Evolutionary conservation across 2,329 filamentous ascomycete species (phyloP), one percentile per base, ranked within the genome.

Genomic region (Scortechinia acanthostroma): DNA sequence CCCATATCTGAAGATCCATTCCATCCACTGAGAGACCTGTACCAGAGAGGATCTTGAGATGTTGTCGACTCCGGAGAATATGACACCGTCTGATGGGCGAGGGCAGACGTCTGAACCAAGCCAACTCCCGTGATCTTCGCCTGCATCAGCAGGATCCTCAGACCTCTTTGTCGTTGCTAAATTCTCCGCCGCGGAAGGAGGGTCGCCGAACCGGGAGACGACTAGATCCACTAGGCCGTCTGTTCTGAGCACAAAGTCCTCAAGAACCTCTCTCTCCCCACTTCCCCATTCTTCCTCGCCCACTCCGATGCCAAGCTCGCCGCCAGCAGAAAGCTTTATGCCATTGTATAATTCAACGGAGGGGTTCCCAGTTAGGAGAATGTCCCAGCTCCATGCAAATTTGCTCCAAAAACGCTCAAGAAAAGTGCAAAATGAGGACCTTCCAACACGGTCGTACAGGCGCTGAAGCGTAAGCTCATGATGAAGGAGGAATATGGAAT

Each of bases 261-360:
- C 91, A 1, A 98, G 70, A 0, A 97, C 91, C 54, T 94, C 91
- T 54, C 91, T 76, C 66, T 97, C 91, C 22, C 90, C 90, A 58
- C 91, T 96, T 3, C 91, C 91, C 60, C 90, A 85, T 46, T 96
- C 88, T 66, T 97, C 93, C 60, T 97, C 93, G 16, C 93, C 93
- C 1, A 97, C 93, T 0, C 93, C 93, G 42, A 96, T 79, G 15
- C 93, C 93, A 21, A 97, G 76, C 64, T 97, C 91, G 16, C 93
- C 91, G 23, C 88, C 90, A 4, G 86, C 88, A 13, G 91, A 88
- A 22, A 98, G 73, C 61, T 95, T 95, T 57, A 95, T 80, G 4
- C 88, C 90, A 10, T 84, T 80, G 55, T 89, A 90, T 3, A 95
- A 72, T 50, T 84, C 83, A 1, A 85, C 78, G 2, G 84, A 82